Evolutionary conservation across 2,329 filamentous ascomycete genomes (phyloP).

Genomic region (Ophiosphaerella narmari): DNA sequence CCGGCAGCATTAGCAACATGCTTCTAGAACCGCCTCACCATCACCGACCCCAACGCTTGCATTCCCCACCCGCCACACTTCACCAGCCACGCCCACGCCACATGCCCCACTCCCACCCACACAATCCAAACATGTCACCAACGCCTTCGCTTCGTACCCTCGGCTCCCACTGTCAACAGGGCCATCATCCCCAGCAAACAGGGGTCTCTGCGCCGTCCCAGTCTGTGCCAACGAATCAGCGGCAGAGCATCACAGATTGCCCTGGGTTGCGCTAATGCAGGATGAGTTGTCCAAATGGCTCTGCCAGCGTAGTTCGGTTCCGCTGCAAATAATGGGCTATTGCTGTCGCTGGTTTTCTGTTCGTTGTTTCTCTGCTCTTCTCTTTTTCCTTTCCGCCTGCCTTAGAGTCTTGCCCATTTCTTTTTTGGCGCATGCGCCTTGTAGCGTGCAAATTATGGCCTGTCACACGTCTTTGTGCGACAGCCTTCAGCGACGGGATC

Average conservation of each 20-base stretch:
- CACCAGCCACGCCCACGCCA: neutral
- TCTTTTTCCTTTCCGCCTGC: too few relatives aligned
- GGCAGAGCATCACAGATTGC: slow-evolving; percentile 18
- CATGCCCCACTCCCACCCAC: neutral
- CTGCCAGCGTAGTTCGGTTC: slow-evolving; percentile 23
- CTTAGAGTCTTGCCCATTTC: too few relatives aligned
- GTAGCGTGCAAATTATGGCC: too few relatives aligned
- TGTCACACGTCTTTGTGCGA: too few relatives aligned
- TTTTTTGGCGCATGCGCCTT: too few relatives aligned
- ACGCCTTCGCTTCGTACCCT: neutral
- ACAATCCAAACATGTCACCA: neutral
- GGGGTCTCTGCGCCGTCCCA: neutral
- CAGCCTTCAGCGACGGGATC: too few relatives aligned
- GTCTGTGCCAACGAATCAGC: slow-evolving; percentile 26
- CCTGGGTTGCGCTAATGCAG: slow-evolving; percentile 43
- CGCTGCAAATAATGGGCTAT: slow-evolving; percentile 27
- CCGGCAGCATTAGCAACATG: too few relatives aligned
- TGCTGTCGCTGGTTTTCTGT: too few relatives aligned
- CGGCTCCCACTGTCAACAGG: neutral
- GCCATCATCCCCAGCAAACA: neutral
- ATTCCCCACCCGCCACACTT: neutral
- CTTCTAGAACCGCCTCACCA: too few relatives aligned
- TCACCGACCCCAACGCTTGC: neutral
- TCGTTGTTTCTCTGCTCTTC: too few relatives aligned
- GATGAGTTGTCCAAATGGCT: slow-evolving; percentile 46